These are phyloP conservation scores for Tremellales sp. DNA, from an alignment of 1,284 basidiomycete genomes.

Conservation along the genomic window DNA sequence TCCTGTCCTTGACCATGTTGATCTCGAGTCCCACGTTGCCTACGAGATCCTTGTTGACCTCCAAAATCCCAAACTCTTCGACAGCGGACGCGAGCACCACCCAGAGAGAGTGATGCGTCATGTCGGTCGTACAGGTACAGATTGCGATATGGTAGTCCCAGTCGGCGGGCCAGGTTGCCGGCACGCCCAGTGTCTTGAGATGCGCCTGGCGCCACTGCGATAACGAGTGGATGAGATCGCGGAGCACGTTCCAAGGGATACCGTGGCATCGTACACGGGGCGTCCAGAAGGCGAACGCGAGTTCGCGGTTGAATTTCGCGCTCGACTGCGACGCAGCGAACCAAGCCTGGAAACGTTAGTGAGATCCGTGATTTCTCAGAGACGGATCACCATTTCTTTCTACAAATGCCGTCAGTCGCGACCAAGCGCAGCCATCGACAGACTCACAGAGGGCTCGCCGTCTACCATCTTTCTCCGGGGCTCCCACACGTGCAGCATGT, in stretches of 20 bases:
- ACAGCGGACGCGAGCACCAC: conserved; percentile 51
- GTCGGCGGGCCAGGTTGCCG: conserved; percentile 70
- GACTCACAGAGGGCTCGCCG: too few relatives aligned
- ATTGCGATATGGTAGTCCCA: conserved; percentile 88
- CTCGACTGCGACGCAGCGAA: conserved; percentile 65
- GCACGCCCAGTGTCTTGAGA: conserved; percentile 74
- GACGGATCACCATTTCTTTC: too few relatives aligned
- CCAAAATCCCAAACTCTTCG: conserved; percentile 76
- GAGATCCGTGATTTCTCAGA: too few relatives aligned
- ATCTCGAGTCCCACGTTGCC: conserved; percentile 51
- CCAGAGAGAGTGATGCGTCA: conserved; percentile 86
- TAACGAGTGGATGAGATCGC: conserved; percentile 59
- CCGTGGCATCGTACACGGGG: conserved; percentile 68
- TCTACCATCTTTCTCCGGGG: too few relatives aligned
- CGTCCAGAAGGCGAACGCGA: conserved; percentile 72
- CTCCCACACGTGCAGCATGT: too few relatives aligned
- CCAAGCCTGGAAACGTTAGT: conserved; percentile 40
- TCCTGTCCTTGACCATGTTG: conserved; percentile 62
- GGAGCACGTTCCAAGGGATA: conserved; percentile 64
- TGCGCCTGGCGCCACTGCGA: conserved; percentile 71
- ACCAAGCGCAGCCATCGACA: too few relatives aligned
- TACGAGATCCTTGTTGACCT: conserved; percentile 45
- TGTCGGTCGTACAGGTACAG: conserved; percentile 71
- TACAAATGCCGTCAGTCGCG: too few relatives aligned
- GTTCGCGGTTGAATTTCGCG: conserved; percentile 70